Conservation (phyloP, 768 basidiomycete genomes). For the Hydnum rufescens region DNA sequence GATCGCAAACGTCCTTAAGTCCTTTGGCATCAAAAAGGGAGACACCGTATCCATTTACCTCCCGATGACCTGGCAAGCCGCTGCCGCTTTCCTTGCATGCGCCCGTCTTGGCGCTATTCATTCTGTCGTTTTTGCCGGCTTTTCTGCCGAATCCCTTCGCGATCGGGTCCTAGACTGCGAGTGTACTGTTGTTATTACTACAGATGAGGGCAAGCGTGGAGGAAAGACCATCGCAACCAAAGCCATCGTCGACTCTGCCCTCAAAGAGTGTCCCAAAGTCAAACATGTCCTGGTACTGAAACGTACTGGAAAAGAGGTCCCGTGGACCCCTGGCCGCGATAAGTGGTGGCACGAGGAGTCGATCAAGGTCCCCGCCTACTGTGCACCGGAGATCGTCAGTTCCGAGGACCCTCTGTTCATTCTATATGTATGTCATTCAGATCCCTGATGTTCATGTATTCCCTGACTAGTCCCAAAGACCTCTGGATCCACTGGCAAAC, state of each 20-base stretch:
- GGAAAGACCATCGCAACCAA: conserved; percentile 92
- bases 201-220: conserved; percentile 84
- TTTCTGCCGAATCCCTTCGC: conserved; percentile 83
- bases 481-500: conserved; percentile 85
- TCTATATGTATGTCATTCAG: conserved; percentile 57
- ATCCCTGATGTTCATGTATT: background rate
- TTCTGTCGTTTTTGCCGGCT: conserved; percentile 94
- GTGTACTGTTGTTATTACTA: conserved; percentile 81
- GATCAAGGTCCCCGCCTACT: conserved; percentile 66
- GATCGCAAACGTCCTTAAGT: conserved; percentile 81
- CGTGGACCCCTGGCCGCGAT: conserved; percentile 71
- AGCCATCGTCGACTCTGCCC: conserved; percentile 78
- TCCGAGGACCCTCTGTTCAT: conserved; percentile 97
- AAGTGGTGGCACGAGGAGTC: conserved; percentile 95
- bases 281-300: conserved; percentile 81
- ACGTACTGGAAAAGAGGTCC: conserved; percentile 66
- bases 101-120: conserved; percentile 93
- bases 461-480: conserved; percentile 45
- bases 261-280: conserved; percentile 66
- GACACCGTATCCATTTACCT: conserved; percentile 88
- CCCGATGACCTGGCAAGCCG: conserved; percentile 90
- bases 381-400: conserved; percentile 70
- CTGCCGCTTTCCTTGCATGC: conserved; percentile 92
- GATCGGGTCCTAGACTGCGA: conserved; percentile 83
- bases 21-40: conserved; percentile 81